Conservation (phyloP, 306 rosid genomes). For the Psophocarpus tetragonolobus region DNA sequence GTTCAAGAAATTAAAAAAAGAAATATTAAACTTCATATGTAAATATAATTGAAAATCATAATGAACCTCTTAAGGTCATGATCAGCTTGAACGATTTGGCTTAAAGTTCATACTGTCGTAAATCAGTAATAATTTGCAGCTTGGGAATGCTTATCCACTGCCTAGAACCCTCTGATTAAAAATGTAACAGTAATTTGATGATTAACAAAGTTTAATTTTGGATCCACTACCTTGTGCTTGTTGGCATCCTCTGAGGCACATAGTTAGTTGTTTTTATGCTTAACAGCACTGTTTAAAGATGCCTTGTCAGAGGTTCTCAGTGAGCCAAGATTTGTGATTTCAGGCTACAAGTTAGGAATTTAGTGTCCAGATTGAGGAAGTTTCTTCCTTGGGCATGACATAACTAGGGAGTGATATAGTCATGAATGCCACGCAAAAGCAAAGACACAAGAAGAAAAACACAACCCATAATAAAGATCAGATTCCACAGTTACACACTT, state of each 20-base stretch:
- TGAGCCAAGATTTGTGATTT: background rate
- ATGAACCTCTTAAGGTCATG: too few relatives aligned
- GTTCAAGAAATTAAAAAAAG: too few relatives aligned
- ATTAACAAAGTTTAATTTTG: constrained; percentile 44
- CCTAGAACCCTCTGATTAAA: too few relatives aligned
- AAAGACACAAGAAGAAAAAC: constrained; percentile 31
- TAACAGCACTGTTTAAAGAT: constrained; percentile 30
- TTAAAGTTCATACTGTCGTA: too few relatives aligned
- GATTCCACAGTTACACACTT: constrained; percentile 49
- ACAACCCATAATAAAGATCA: constrained; percentile 31
- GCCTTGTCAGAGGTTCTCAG: constrained; percentile 32
- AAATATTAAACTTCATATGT: too few relatives aligned
- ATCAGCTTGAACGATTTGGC: too few relatives aligned
- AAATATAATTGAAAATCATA: too few relatives aligned
- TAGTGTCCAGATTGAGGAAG: constrained; percentile 35
- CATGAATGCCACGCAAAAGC: constrained; percentile 37
- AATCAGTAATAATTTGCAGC: too few relatives aligned
- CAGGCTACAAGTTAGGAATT: constrained; percentile 15
- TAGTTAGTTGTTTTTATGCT: constrained; percentile 32
- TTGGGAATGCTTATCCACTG: background rate
- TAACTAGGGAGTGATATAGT: constrained; percentile 28
- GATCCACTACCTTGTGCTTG: constrained; percentile 28
- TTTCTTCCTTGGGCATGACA: constrained; percentile 41
- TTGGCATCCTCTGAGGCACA: constrained; percentile 25
- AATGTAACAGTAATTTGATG: background rate